Percentiles rank a stretch among this genome's conserved stretches.
phyloP scores from a whole-genome alignment of 2,329 filamentous ascomycete species.

The Nemania serpens region DNA sequence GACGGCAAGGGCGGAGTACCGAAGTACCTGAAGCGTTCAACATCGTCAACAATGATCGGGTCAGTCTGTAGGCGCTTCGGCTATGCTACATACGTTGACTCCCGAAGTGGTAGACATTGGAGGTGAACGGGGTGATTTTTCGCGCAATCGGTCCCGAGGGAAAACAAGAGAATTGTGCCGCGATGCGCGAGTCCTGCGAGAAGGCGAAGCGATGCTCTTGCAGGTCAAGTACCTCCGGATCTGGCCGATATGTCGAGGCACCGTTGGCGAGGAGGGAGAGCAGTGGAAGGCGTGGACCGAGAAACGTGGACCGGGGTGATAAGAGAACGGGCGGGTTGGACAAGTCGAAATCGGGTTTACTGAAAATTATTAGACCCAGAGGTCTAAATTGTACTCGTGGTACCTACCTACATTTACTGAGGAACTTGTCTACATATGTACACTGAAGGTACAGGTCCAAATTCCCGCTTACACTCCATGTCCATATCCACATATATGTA shows the following conservation, averaged over 20 bases:
- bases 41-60: not conserved
- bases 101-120: conserved; percentile 68
- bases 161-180: conserved; percentile 20
- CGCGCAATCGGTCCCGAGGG: conserved; percentile 43
- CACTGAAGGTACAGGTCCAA: too few relatives aligned
- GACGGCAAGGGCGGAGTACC: conserved; percentile 90
- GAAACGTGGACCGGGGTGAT: conserved; percentile 36
- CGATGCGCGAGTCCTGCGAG: conserved; percentile 3
- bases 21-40: conserved; percentile 74
- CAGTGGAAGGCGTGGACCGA: conserved; percentile 42
- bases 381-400: conserved; percentile 6
- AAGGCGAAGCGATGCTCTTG: conserved; percentile 46
- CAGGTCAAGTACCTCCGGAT: conserved; percentile 40
- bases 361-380: conserved; percentile 27
- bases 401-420: too few relatives aligned
- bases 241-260: conserved; percentile 23
- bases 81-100: conserved; percentile 64
- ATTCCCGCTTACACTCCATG: too few relatives aligned
- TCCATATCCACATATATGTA: too few relatives aligned
- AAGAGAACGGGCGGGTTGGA: conserved; percentile 30
- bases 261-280: not conserved
- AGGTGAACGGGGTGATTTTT: conserved; percentile 42
- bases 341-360: conserved; percentile 26
- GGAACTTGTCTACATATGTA: too few relatives aligned
- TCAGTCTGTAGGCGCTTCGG: too few relatives aligned